Percentiles rank a stretch among this genome's conserved stretches.
These are phyloP conservation scores for Citrus trifoliata DNA, from an alignment of 345 rosid genomes.

Conservation along the genomic window DNA sequence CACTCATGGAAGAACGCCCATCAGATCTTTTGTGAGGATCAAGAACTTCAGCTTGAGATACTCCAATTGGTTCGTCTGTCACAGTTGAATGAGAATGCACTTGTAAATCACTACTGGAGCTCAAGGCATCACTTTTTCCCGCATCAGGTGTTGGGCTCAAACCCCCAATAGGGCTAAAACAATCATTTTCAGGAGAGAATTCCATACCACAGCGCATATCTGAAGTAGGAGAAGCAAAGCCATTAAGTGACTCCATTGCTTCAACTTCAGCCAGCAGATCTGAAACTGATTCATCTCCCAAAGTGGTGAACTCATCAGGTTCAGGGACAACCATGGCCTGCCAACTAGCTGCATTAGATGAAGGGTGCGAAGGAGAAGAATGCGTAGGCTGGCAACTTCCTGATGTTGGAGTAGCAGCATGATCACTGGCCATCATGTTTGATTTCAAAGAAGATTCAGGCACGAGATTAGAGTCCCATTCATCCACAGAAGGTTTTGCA, in stretches of 20 bases:
- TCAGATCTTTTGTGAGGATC: conserved; percentile 38
- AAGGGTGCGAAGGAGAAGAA: conserved; percentile 32
- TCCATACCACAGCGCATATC: conserved; percentile 42
- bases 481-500: conserved; percentile 35
- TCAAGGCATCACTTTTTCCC: conserved; percentile 69
- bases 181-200: conserved; percentile 63
- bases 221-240: conserved; percentile 78
- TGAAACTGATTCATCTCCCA: conserved; percentile 91
- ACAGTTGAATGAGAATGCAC: conserved; percentile 43
- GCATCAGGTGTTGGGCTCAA: conserved; percentile 57
- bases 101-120: conserved; percentile 63
- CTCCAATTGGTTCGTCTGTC: conserved; percentile 22
- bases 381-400: conserved; percentile 47
- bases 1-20: conserved; percentile 40
- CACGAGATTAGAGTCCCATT: conserved; percentile 49
- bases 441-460: conserved; percentile 48
- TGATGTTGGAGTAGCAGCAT: conserved; percentile 62
- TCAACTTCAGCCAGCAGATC: conserved; percentile 99
- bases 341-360: conserved; percentile 60
- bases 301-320: conserved; percentile 52
- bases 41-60: conserved; percentile 29
- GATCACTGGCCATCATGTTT: conserved; percentile 40
- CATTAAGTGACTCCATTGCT: conserved; percentile 87
- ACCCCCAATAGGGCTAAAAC: conserved; percentile 71
- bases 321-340: conserved; percentile 62